These are phyloP conservation scores for Didymella pomorum DNA, from an alignment of 2,329 filamentous ascomycete species.

Conservation along the genomic window DNA sequence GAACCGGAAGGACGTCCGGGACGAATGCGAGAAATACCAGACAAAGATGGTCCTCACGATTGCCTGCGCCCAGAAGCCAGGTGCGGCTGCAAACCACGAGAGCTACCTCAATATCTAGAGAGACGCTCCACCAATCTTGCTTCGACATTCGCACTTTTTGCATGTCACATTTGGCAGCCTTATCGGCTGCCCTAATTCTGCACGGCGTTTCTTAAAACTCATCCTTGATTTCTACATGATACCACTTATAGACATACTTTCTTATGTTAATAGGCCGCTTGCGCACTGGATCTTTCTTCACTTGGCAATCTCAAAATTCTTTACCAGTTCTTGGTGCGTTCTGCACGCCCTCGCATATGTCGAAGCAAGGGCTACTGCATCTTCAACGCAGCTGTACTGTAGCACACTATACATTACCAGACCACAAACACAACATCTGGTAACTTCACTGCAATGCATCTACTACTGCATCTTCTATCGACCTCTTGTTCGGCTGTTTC, in stretches of 20 bases:
- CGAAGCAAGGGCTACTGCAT: background rate
- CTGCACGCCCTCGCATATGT: background rate
- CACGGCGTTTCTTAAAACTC: background rate
- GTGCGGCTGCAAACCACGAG: constrained; percentile 13
- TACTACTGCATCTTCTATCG: constrained; percentile 3
- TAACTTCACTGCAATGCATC: constrained; percentile 9
- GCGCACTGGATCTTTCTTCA: background rate
- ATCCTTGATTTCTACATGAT: constrained; percentile 17
- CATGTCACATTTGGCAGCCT: background rate
- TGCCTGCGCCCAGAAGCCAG: constrained; percentile 35
- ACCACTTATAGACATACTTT: constrained; percentile 22
- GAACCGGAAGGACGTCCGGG: constrained; percentile 30
- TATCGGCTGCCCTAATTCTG: background rate
- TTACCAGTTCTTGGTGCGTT: background rate
- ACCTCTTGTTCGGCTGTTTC: background rate
- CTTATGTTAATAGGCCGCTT: constrained; percentile 2
- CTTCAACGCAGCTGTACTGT: background rate
- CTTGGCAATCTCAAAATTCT: background rate
- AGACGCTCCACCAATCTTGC: background rate
- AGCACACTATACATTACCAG: background rate
- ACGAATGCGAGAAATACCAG: constrained; percentile 36
- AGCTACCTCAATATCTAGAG: constrained; percentile 32
- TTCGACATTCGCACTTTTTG: background rate
- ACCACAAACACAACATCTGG: constrained; percentile 2
- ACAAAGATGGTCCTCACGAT: constrained; percentile 41